Conservation (phyloP, 192 early-diverging fungal species). For the Endogone sp. region DNA sequence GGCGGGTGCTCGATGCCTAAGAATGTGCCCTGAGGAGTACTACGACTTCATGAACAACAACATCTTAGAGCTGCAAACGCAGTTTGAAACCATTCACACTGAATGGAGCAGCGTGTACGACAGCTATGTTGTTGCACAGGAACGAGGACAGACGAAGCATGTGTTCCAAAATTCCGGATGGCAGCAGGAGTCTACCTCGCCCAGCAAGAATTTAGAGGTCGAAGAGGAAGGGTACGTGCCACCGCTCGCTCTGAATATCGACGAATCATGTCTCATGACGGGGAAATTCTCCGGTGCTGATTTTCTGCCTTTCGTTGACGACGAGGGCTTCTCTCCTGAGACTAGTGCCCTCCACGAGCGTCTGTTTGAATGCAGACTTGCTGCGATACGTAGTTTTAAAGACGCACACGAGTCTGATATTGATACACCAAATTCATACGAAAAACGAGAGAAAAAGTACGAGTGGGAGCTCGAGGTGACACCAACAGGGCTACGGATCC, state of each 20-base stretch:
- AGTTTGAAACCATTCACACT: background rate
- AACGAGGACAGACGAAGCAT: background rate
- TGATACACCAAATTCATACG: no score
- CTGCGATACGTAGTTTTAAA: background rate
- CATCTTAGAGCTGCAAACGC: background rate
- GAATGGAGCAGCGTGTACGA: background rate
- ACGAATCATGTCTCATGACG: background rate
- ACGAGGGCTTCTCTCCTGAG: background rate
- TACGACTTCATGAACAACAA: background rate
- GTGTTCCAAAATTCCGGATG: background rate
- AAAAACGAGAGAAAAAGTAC: no score
- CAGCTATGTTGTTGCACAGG: background rate
- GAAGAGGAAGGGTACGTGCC: background rate
- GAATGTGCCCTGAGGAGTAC: background rate
- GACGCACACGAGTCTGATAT: no score
- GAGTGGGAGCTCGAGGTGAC: background rate
- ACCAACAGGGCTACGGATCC: background rate
- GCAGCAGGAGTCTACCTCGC: background rate
- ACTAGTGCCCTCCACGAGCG: background rate
- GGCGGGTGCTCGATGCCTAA: background rate
- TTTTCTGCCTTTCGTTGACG: background rate
- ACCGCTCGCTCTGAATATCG: background rate
- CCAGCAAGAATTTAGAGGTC: background rate
- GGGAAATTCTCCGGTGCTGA: background rate
- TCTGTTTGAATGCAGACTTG: background rate